A percentile compares a stretch with the other conserved stretches of the same genome.
These are phyloP conservation scores for Hyaloraphidium curvatum DNA, from an alignment of 192 early-diverging fungal species.

Conservation along the genomic window DNA sequence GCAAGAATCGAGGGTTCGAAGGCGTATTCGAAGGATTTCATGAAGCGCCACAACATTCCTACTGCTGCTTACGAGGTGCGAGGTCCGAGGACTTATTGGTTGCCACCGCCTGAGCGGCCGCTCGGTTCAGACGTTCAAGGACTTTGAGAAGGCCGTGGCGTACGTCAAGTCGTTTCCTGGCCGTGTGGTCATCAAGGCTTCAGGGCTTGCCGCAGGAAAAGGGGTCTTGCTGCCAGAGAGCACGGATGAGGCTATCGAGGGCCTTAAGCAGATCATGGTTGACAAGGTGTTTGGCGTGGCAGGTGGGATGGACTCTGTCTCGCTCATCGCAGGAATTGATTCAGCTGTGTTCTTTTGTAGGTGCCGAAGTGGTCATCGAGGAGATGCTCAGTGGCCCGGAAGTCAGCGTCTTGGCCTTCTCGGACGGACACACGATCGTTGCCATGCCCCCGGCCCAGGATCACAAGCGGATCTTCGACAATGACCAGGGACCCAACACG, in stretches of 20 bases:
- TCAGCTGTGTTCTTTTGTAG: neutral
- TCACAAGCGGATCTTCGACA: conserved; percentile 92
- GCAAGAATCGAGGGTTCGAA: conserved; percentile 94
- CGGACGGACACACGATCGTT: conserved; percentile 85
- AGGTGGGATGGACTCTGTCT: conserved; percentile 16
- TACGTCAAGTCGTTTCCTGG: conserved; percentile 38
- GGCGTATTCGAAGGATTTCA: conserved; percentile 97
- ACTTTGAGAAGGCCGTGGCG: conserved; percentile 43
- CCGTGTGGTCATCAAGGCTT: conserved; percentile 79
- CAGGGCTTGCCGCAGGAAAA: conserved; percentile 93
- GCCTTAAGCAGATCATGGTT: conserved; percentile 77
- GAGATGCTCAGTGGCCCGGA: conserved; percentile 88
- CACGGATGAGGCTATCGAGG: conserved; percentile 64
- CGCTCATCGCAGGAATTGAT: neutral
- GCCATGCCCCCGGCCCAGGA: conserved; percentile 90
- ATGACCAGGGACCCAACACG: conserved; percentile 86
- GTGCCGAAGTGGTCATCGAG: conserved; percentile 82
- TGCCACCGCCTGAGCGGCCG: neutral
- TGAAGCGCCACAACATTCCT: conserved; percentile 87
- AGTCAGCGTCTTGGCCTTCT: conserved; percentile 73
- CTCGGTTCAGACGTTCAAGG: conserved; percentile 45
- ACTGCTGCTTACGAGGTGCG: conserved; percentile 70
- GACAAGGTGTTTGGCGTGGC: conserved; percentile 73
- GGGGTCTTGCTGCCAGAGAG: conserved; percentile 81
- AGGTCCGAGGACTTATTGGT: conserved; percentile 3